phyloP scores from a whole-genome alignment of 768 basidiomycete genomes.

The Udeniomyces megalosporus region DNA sequence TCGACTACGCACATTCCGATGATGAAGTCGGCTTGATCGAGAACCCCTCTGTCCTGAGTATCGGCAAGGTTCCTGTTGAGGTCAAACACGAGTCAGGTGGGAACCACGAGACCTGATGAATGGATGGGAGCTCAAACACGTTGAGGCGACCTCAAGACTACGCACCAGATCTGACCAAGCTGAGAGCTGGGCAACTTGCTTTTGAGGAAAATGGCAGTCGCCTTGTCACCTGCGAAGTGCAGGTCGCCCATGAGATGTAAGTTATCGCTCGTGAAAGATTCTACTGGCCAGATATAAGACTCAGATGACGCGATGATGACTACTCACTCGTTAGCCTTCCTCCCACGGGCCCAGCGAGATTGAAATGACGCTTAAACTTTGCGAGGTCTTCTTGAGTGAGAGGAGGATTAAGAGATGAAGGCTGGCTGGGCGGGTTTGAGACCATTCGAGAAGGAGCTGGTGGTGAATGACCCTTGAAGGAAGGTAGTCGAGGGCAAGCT shows the following conservation, averaged over 20 bases:
- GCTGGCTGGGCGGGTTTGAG: neutral
- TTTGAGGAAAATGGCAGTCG: constrained; percentile 77
- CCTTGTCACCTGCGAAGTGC: constrained; percentile 52
- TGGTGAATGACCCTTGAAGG: constrained; percentile 13
- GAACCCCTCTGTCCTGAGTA: constrained; percentile 71
- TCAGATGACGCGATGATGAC: no score
- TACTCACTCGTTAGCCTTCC: constrained; percentile 37
- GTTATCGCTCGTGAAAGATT: neutral
- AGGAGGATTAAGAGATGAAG: constrained; percentile 33
- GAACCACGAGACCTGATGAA: neutral
- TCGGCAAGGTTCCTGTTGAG: constrained; percentile 72
- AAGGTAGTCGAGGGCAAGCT: constrained; percentile 6
- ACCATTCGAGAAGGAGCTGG: neutral
- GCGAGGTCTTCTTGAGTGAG: constrained; percentile 62
- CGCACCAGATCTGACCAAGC: constrained; percentile 81
- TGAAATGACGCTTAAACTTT: constrained; percentile 67
- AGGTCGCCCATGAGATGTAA: neutral
- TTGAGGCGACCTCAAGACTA: neutral
- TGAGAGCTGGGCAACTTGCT: constrained; percentile 73
- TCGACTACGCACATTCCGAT: constrained; percentile 54
- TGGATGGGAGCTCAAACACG: neutral
- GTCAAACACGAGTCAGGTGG: neutral
- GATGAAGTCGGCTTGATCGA: constrained; percentile 82
- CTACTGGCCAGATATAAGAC: no score
- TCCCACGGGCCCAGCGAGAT: constrained; percentile 43